Base-by-base conservation (phyloP, 306 rosid species). In the Mucuna pruriens region DNA sequence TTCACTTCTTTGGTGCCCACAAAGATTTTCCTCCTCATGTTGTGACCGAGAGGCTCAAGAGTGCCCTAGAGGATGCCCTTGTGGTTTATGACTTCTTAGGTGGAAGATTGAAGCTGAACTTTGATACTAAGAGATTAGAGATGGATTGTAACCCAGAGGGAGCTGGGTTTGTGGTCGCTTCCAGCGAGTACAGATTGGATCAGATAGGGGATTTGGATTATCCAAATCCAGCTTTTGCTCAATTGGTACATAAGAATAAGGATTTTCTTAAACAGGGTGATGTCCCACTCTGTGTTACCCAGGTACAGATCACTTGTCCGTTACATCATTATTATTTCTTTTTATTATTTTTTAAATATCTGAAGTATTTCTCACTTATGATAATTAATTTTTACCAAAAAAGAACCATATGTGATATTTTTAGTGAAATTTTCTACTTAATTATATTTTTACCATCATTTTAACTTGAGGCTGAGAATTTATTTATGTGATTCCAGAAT, bases 191-290 rank as follows among this genome's bases (percentile, higher is more conserved):
- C 73, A 67, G 25, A 11, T 23, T 67, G 52, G 73, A 67, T 4
- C 51, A 67, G 11, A 20, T 67, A 1, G 73, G 73, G 9, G 52
- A 67, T 5, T 40, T 67, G 73, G 73, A 67, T 67, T 67, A 67
- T 67, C 73, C 73, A 40, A 39, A 67, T 22, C 51, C 73, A 67
- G 52, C 73, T 22, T 67, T 67, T 67, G 52, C 52, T 9, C 73
- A 67, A 11, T 40, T 67, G 52, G 52, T 67, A 4, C 34, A 19
- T 0, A 67, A 39, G 73, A 67, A 39, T 13, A 67, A 67, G 45
- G 49, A 40, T 11, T 67, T 67, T 20, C 52, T 67, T 40, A 67
- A 67, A 67, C 6, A 39, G 0, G 73, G 34, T 67, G 73, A 67
- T 20, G 17, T 0, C 8, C 73, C 73, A 4, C 52, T 67, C 0